Evolutionary conservation across 1,139 yeast species (phyloP).

Genomic region (Blastobotrys illinoisensis): DNA sequence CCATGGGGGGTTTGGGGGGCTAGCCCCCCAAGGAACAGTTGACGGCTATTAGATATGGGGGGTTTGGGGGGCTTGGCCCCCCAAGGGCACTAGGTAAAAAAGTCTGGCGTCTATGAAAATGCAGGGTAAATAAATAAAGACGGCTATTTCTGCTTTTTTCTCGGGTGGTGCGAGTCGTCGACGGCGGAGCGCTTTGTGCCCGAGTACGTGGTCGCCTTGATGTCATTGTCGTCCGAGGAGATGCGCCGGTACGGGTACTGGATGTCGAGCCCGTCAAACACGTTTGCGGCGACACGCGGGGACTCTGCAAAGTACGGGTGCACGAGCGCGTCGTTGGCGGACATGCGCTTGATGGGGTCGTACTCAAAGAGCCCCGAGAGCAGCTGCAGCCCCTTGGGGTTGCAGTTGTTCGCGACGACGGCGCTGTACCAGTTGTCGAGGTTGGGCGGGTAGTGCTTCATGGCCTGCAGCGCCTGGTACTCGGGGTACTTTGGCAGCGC

Average conservation of each 20-base stretch:
- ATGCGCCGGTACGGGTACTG: constrained; percentile 38
- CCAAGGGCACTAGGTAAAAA: background rate
- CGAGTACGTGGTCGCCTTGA: constrained; percentile 27
- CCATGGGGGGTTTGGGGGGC: too few species aligned
- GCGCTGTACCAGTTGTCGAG: constrained; percentile 80
- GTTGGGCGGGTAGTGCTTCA: constrained; percentile 62
- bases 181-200: constrained; percentile 20
- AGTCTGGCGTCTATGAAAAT: too few species aligned
- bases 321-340: constrained; percentile 67
- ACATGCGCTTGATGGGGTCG: constrained; percentile 75
- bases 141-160: constrained; percentile 21
- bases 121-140: background rate
- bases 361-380: constrained; percentile 63
- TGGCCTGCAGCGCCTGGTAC: constrained; percentile 57
- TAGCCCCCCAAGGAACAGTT: too few species aligned
- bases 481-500: constrained; percentile 78
- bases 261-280: constrained; percentile 33
- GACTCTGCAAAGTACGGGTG: constrained; percentile 69
- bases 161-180: constrained; percentile 13
- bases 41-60: background rate
- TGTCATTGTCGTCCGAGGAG: constrained; percentile 36
- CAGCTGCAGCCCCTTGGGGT: constrained; percentile 54
- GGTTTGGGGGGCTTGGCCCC: too few species aligned
- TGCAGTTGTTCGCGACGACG: constrained; percentile 61
- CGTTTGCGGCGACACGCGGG: constrained; percentile 61